Evolutionary conservation across 2,329 filamentous ascomycete species (phyloP), one percentile per base, ranked within the genome.

Genomic region (Fusarium oligoseptatum): DNA sequence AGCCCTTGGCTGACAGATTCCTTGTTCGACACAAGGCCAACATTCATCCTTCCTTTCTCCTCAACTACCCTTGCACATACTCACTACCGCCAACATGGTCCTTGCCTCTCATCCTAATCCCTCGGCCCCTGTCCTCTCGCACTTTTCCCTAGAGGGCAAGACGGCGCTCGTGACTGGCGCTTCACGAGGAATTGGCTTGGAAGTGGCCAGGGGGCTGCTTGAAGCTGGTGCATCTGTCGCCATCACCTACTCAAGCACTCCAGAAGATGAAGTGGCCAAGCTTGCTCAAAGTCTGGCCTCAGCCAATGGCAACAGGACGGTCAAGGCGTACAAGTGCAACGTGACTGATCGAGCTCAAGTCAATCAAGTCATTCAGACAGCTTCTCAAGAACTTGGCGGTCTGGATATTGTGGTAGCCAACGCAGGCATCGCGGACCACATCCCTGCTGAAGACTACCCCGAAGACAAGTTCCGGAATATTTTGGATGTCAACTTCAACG

Each of bases 101-200:
- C 74, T 77, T 60, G 68, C 68, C 20, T 32, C 67, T 20, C 74
- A 76, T 48, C 71, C 74, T 15, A 68, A 76, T 32, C 73, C 74
- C 17, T 61, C 64, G 3, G 68, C 68, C 24, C 74, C 74, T 11
- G 75, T 76, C 41, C 69, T 78, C 8, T 77, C 72, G 12, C 76
- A 78, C 41, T 82, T 82, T 32, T 79, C 81, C 3, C 80, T 85
- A 14, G 60, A 77, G 2, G 82, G 81, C 29, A 85, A 87, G 68
- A 82, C 84, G n/a, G 85, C 88, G n/a, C 79, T 88, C 22, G 82
- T 88, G 32, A 88, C 87, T 0, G 87, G 86, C 43, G 87, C 83
- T 61, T 89, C 86, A 63, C 79, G 82, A n/a, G 88, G 87, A 0
- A 83, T 90, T 1, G 88, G 88, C 17, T 85, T 93, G 1, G 60